These are phyloP conservation scores for Saraca asoca DNA, from an alignment of 331 rosid genomes.

Conservation along the genomic window DNA sequence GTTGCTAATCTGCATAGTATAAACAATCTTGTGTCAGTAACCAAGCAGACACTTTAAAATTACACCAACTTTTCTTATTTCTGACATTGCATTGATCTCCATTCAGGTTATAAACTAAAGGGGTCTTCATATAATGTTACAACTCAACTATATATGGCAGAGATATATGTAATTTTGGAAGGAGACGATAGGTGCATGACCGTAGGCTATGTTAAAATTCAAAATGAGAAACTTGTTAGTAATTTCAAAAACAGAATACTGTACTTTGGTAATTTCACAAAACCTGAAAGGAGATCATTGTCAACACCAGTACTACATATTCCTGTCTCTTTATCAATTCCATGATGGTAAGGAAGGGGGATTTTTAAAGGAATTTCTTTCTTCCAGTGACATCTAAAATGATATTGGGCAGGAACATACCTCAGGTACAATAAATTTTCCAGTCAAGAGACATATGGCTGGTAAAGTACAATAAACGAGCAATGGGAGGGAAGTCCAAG, in stretches of 20 bases:
- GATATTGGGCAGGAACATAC: slow-evolving; percentile 43
- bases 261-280: no score
- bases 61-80: no score
- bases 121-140: no score
- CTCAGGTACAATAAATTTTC: slow-evolving; percentile 94
- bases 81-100: no score
- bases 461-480: slow-evolving; percentile 87
- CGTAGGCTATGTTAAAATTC: no score
- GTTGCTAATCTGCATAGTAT: slow-evolving; percentile 80
- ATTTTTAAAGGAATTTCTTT: background rate
- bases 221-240: background rate
- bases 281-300: background rate
- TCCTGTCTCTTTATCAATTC: background rate
- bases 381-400: slow-evolving; percentile 4
- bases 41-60: background rate
- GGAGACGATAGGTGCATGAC: no score
- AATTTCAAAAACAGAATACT: no score
- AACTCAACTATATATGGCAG: no score
- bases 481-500: slow-evolving; percentile 92
- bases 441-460: slow-evolving; percentile 94
- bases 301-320: background rate
- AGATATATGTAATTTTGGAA: no score
- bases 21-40: slow-evolving; percentile 13
- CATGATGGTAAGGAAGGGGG: background rate
- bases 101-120: no score